A percentile compares a stretch with the other conserved stretches of the same genome.
Conservation (phyloP, 2,329 filamentous ascomycete genomes). For the Colletotrichum sp. region DNA sequence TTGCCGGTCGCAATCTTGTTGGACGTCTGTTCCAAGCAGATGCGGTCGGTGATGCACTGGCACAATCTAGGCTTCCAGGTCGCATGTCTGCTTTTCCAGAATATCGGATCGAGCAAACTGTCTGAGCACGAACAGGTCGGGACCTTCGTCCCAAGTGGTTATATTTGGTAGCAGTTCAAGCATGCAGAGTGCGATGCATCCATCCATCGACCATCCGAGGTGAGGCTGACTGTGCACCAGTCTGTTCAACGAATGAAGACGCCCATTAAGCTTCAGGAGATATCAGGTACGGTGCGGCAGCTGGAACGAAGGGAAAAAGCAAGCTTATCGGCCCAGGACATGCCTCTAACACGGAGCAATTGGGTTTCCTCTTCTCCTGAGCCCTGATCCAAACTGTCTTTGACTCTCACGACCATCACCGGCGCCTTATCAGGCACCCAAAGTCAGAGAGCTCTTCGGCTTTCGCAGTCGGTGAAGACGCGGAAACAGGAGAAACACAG, state of each 20-base stretch:
- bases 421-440: background rate
- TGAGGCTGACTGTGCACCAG: background rate
- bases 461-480: constrained; percentile 1
- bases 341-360: background rate
- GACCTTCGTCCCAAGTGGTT: background rate
- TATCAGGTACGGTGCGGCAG: background rate
- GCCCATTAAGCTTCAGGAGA: background rate
- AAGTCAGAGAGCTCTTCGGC: background rate
- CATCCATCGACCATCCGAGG: background rate
- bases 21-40: background rate
- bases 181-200: background rate
- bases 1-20: background rate
- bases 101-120: background rate
- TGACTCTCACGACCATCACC: background rate
- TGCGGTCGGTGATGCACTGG: background rate
- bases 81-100: background rate
- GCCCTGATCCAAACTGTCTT: background rate
- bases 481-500: background rate
- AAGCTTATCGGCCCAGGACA: background rate
- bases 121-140: background rate
- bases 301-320: background rate
- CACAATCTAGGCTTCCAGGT: background rate
- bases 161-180: background rate
- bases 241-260: background rate
- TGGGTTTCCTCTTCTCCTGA: background rate